These are phyloP conservation scores for Boletus hoseneyae DNA, from an alignment of 1,284 basidiomycete genomes.

Conservation along the genomic window DNA sequence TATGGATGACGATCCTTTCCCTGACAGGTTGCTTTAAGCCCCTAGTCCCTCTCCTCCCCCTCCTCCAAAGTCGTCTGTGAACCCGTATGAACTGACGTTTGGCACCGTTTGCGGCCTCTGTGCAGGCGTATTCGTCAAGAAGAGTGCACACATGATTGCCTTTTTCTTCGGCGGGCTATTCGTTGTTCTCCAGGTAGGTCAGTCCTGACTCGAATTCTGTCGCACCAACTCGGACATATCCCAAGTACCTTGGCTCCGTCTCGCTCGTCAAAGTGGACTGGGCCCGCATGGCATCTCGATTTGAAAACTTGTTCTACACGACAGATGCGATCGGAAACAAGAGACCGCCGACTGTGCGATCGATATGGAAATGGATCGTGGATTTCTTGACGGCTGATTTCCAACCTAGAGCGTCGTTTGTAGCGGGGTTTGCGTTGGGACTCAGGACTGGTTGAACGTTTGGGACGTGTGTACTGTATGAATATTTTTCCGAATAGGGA, in stretches of 20 bases:
- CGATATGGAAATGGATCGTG: constrained; percentile 70
- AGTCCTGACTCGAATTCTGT: neutral
- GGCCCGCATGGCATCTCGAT: constrained; percentile 54
- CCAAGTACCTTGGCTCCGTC: constrained; percentile 71
- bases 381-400: constrained; percentile 93
- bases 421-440: constrained; percentile 69
- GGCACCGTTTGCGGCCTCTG: constrained; percentile 87
- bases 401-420: constrained; percentile 77
- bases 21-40: constrained; percentile 18
- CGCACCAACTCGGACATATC: constrained; percentile 1
- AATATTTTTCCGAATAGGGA: constrained; percentile 20
- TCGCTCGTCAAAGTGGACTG: constrained; percentile 82
- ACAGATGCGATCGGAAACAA: constrained; percentile 51
- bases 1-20: neutral
- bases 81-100: constrained; percentile 81
- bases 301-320: constrained; percentile 73
- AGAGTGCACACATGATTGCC: constrained; percentile 81
- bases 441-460: constrained; percentile 54
- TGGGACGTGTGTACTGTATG: neutral
- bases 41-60: constrained; percentile 36
- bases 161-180: constrained; percentile 85
- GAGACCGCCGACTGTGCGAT: constrained; percentile 58
- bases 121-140: constrained; percentile 92
- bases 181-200: constrained; percentile 77
- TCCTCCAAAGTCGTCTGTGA: constrained; percentile 67